Evolutionary conservation across 352 stramenopile species (phyloP).

Genomic region (Globisporangium iwayamae): DNA sequence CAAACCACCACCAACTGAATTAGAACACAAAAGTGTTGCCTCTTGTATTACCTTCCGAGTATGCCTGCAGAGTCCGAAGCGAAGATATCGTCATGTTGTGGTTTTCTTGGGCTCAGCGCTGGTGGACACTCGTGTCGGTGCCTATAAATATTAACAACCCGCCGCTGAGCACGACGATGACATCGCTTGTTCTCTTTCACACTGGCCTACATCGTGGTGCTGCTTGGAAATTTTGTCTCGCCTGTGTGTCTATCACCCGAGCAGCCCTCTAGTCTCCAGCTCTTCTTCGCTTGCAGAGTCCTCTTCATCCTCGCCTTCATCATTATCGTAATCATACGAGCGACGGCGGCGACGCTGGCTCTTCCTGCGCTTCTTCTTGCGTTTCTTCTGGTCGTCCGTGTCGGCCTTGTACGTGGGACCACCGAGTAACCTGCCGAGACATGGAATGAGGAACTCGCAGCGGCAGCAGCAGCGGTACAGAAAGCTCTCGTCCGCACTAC

Average conservation of each 20-base stretch:
- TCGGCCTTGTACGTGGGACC: slow-evolving; percentile 67
- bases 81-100: background rate
- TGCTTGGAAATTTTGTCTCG: background rate
- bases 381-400: slow-evolving; percentile 18
- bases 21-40: background rate
- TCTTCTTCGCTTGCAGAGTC: slow-evolving; percentile 25
- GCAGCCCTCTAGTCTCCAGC: slow-evolving; percentile 42
- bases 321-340: slow-evolving; percentile 33
- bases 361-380: slow-evolving; percentile 23
- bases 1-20: background rate
- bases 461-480: slow-evolving; percentile 67
- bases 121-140: background rate
- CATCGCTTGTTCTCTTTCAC: background rate
- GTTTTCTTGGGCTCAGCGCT: slow-evolving; percentile 1
- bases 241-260: slow-evolving; percentile 29
- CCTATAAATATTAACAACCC: slow-evolving; percentile 19
- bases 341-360: slow-evolving; percentile 19
- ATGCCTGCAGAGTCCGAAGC: background rate
- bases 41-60: slow-evolving; percentile 1
- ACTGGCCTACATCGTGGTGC: background rate
- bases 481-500: slow-evolving; percentile 40
- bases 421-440: slow-evolving; percentile 55
- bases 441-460: slow-evolving; percentile 74
- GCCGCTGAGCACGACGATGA: background rate
- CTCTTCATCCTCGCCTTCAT: slow-evolving; percentile 26